A percentile compares a stretch with the other conserved stretches of the same genome.
phyloP scores from a whole-genome alignment of 306 rosid species.

The Rosa rugosa region DNA sequence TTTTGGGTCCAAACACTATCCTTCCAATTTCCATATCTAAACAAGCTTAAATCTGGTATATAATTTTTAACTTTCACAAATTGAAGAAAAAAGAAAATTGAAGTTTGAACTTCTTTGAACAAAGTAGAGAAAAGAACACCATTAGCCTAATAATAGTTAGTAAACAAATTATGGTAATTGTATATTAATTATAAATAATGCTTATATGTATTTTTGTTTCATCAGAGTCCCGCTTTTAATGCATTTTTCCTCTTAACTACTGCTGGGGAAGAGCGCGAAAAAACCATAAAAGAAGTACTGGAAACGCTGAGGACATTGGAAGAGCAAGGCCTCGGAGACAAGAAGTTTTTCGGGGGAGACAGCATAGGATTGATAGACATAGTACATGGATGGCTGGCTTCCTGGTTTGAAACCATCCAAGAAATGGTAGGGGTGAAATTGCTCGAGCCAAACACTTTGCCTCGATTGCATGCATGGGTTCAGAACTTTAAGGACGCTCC shows the following conservation, averaged over 20 bases:
- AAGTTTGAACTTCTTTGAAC: too few relatives aligned
- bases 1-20: too few relatives aligned
- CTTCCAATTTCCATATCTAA: too few relatives aligned
- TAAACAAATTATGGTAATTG: too few relatives aligned
- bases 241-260: not conserved
- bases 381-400: slow-evolving; percentile 27
- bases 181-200: not conserved
- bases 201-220: not conserved
- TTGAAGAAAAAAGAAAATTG: too few relatives aligned
- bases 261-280: slow-evolving; percentile 26
- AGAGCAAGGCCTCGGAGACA: slow-evolving; percentile 22
- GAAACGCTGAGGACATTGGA: slow-evolving; percentile 28
- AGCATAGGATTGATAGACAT: slow-evolving; percentile 31
- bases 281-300: not conserved
- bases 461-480: slow-evolving; percentile 43
- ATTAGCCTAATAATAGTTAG: too few relatives aligned
- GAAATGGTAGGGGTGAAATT: slow-evolving; percentile 25
- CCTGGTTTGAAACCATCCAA: slow-evolving; percentile 19
- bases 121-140: too few relatives aligned
- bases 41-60: too few relatives aligned
- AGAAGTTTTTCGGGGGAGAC: slow-evolving; percentile 39
- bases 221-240: not conserved
- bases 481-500: slow-evolving; percentile 38
- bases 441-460: slow-evolving; percentile 34
- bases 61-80: too few relatives aligned